phyloP scores from a whole-genome alignment of 1,284 basidiomycete species.

The Irpex rosettiformis region DNA sequence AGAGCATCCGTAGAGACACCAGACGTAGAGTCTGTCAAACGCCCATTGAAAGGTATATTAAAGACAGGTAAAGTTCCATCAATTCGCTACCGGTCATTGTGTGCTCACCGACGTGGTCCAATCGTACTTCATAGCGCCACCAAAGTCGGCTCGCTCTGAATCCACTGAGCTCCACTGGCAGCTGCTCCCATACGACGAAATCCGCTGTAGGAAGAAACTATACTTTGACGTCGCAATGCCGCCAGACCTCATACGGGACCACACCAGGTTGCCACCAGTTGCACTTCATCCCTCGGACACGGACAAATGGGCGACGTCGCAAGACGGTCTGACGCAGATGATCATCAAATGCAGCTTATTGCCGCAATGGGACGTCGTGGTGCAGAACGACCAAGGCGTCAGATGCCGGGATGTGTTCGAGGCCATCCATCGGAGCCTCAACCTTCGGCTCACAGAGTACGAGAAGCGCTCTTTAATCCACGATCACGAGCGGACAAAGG shows the following conservation, averaged over 20 bases:
- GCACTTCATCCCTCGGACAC: conserved; percentile 4
- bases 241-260: conserved; percentile 3
- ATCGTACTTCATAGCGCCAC: background rate
- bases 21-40: conserved; percentile 1
- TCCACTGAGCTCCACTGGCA: conserved; percentile 11
- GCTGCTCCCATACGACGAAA: conserved; percentile 6
- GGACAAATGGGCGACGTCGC: conserved; percentile 6
- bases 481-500: background rate
- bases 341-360: conserved; percentile 3
- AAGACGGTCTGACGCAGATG: background rate
- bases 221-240: conserved; percentile 7
- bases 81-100: background rate
- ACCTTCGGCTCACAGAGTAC: background rate
- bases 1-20: conserved; percentile 8
- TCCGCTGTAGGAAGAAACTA: conserved; percentile 8
- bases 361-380: conserved; percentile 7
- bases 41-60: conserved; percentile 10
- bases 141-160: background rate
- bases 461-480: background rate
- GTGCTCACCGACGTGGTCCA: background rate
- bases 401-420: background rate
- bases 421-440: background rate
- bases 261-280: conserved; percentile 5
- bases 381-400: background rate
- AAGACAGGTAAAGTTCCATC: conserved; percentile 2